phyloP scores from a whole-genome alignment of 371 early-diverging fungal species.

The Mucor indicus region DNA sequence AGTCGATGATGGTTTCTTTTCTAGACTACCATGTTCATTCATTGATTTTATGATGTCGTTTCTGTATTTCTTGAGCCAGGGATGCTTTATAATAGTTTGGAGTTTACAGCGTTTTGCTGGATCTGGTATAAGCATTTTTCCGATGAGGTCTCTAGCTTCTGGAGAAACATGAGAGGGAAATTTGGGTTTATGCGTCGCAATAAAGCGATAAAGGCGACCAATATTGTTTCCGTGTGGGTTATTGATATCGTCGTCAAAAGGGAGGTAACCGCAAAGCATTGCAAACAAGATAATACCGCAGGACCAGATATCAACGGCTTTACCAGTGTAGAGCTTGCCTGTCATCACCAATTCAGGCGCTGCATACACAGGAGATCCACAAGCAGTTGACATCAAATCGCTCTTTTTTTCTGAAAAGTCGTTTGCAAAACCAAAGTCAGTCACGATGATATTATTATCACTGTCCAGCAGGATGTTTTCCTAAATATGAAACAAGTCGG shows the following conservation, averaged over 20 bases:
- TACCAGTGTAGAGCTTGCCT: conserved; percentile 94
- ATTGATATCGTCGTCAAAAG: conserved; percentile 97
- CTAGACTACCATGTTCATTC: conserved; percentile 20
- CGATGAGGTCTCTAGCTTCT: conserved; percentile 77
- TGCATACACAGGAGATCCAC: conserved; percentile 98
- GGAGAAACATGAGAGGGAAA: conserved; percentile 83
- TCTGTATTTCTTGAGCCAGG: conserved; percentile 50
- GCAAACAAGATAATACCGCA: conserved; percentile 95
- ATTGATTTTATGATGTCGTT: conserved; percentile 23
- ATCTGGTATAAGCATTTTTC: conserved; percentile 90
- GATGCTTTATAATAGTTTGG: conserved; percentile 78
- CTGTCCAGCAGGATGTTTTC: conserved; percentile 92
- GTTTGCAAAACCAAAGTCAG: conserved; percentile 99
- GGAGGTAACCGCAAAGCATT: conserved; percentile 97
- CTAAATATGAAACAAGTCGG: conserved; percentile 52
- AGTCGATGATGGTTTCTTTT: too few relatives aligned
- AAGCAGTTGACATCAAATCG: conserved; percentile 88
- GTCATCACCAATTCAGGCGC: conserved; percentile 97
- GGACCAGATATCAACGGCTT: conserved; percentile 96
- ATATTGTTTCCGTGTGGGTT: conserved; percentile 98
- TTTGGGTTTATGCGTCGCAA: conserved; percentile 82
- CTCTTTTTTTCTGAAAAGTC: conserved; percentile 68
- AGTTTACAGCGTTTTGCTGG: conserved; percentile 83
- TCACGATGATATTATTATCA: conserved; percentile 89
- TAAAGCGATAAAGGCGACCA: conserved; percentile 93